Evolutionary conservation across 805 yeast genomes (phyloP).

Genomic region (Yamadazyma takamatsuzukensis): DNA sequence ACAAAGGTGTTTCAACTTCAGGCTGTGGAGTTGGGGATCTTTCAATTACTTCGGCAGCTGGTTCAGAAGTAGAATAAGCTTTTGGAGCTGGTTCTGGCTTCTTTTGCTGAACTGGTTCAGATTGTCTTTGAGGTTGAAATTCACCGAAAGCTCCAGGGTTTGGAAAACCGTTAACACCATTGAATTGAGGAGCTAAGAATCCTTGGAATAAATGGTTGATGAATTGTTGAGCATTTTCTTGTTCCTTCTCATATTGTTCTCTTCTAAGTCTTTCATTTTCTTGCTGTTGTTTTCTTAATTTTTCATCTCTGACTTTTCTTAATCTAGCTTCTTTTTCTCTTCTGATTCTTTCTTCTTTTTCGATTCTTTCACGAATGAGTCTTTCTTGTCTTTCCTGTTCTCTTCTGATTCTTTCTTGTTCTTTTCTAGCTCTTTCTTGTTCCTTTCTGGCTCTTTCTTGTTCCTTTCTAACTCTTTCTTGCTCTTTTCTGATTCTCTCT

Average conservation of each 20-base stretch:
- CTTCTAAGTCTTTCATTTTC: constrained; percentile 11
- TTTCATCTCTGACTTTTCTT: constrained; percentile 12
- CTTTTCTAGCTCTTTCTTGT: constrained; percentile 2
- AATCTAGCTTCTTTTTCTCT: constrained; percentile 12
- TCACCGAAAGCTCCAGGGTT: constrained; percentile 1
- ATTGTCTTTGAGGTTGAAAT: constrained; percentile 6
- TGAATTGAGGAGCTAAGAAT: constrained; percentile 7
- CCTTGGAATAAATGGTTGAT: constrained; percentile 19
- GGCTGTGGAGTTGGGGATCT: constrained; percentile 6
- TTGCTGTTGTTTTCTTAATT: constrained; percentile 12
- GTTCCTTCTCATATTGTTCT: constrained; percentile 14
- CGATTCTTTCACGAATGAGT: constrained; percentile 3
- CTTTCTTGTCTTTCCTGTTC: constrained; percentile 7
- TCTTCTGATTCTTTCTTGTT: constrained; percentile 7
- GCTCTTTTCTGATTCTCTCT: constrained; percentile 1
- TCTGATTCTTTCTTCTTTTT: constrained; percentile 8
- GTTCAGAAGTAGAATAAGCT: constrained; percentile 5
- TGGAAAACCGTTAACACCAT: background rate
- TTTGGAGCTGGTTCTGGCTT: constrained; percentile 5
- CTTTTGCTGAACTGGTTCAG: constrained; percentile 5
- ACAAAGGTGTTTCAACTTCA: constrained; percentile 9
- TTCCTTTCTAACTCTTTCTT: too few species aligned
- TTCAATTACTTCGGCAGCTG: constrained; percentile 11
- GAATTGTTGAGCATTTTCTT: constrained; percentile 20
- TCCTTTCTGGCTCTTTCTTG: constrained; percentile 2